Base-by-base conservation (phyloP, 495 filamentous ascomycete species). In the Amorphotheca resinae region DNA sequence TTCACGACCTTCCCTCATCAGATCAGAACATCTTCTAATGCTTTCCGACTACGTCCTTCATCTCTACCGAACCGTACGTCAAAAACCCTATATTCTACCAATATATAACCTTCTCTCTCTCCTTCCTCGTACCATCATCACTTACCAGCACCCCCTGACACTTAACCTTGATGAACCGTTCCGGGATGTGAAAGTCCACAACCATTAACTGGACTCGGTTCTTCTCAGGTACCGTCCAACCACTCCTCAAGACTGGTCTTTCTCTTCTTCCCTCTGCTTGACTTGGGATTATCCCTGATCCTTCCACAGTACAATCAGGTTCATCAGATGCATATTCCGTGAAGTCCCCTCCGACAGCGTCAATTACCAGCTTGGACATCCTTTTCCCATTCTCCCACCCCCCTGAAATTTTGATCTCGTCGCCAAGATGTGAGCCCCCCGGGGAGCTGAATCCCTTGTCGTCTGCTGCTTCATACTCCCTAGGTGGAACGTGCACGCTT, bases 391-490 rank as follows among this genome's bases (percentile, higher is more conserved):
- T 20, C 14, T 36, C 36, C 33, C 25, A 42, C 3, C 2, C 18
- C 14, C 41, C 35, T 14, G n/a, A 14, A 33, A 41, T 22, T 17
- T 37, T 11, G 9, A 18, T 9, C 15, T 17, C 8, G 18, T 40
- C 38, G 11, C 38, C 38, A 40, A 18, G 11, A 6, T 21, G 20
- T 4, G 39, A 44, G 18, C 38, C 37, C 26, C 38, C 45, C 8
- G 41, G 34, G 38, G 38, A 26, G 6, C 36, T 37, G 4, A 22
- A 45, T 9, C 89, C 41, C 76, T 83, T 44, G 65, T 94, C 20
- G 76, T 94, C 51, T 81, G 82, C 42, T 80, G 5, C 17, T 45
- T 16, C 35, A 36, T 22, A 16, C 9, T 4, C 20, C n/a, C 18
- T 12, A n/a, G 22, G 12, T 15, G 1, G 7, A 33, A 30, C 26